These are phyloP conservation scores for Penicillium occitanis DNA, from an alignment of 2,329 filamentous ascomycete genomes.

Conservation along the genomic window DNA sequence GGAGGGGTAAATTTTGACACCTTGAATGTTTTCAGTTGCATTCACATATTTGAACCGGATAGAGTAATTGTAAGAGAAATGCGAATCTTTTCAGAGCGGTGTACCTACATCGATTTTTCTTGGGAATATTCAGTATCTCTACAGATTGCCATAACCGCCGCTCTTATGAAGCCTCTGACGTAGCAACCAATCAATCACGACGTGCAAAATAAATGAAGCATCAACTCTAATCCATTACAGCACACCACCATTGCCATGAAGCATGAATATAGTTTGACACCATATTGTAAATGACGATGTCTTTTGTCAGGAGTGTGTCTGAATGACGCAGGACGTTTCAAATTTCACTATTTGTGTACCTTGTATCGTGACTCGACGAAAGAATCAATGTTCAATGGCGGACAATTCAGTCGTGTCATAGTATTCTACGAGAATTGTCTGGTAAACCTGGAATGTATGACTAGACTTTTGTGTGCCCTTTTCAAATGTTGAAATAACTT, in stretches of 20 bases:
- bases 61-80: background rate
- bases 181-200: background rate
- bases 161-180: slow-evolving; percentile 9
- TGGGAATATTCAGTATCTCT: background rate
- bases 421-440: background rate
- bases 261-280: background rate
- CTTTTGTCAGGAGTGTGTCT: background rate
- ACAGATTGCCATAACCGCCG: background rate
- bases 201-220: background rate
- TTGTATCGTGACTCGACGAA: background rate
- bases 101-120: background rate
- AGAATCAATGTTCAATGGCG: no score
- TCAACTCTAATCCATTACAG: background rate
- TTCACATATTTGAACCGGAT: background rate
- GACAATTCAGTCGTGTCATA: background rate
- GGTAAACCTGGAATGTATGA: no score
- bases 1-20: background rate
- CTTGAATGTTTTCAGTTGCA: background rate
- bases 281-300: background rate
- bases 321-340: background rate
- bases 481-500: background rate
- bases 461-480: background rate
- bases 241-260: background rate
- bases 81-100: background rate
- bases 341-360: background rate